These are phyloP conservation scores for Sporothrix sp. DNA, from an alignment of 2,329 filamentous ascomycete genomes.

Conservation along the genomic window DNA sequence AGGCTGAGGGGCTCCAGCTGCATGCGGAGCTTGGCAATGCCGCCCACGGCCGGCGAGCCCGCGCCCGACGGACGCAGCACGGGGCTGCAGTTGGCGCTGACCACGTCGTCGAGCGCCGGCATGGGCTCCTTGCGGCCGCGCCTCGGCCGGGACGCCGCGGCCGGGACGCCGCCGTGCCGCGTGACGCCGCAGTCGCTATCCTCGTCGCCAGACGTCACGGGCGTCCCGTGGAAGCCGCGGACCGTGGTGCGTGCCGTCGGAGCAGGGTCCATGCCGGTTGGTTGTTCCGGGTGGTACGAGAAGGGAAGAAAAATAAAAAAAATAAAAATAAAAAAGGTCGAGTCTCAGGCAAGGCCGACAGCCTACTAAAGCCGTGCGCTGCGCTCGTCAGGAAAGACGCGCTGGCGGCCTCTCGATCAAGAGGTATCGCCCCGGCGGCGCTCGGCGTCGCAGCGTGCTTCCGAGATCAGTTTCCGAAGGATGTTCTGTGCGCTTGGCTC, in stretches of 20 bases:
- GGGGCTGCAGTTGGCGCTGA: conserved; percentile 56
- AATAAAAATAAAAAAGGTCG: background rate
- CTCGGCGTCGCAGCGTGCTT: conserved; percentile 48
- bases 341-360: background rate
- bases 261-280: conserved; percentile 36
- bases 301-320: background rate
- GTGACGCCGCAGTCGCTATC: conserved; percentile 40
- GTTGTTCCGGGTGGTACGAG: no score
- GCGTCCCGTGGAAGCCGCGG: conserved; percentile 47
- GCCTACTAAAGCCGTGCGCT: background rate
- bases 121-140: conserved; percentile 30
- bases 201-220: conserved; percentile 46
- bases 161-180: conserved; percentile 9
- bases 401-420: conserved; percentile 12
- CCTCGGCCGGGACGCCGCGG: conserved; percentile 25
- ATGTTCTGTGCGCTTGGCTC: conserved; percentile 39
- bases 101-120: conserved; percentile 42
- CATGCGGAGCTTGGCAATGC: conserved; percentile 72
- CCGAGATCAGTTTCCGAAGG: conserved; percentile 39
- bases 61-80: conserved; percentile 39
- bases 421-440: conserved; percentile 40
- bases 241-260: conserved; percentile 44
- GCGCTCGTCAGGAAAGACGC: no score
- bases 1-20: conserved; percentile 72
- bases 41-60: conserved; percentile 51